A percentile compares a stretch with the other conserved stretches of the same genome.
Conservation (phyloP, 495 filamentous ascomycete genomes). For the Neurospora sp. region DNA sequence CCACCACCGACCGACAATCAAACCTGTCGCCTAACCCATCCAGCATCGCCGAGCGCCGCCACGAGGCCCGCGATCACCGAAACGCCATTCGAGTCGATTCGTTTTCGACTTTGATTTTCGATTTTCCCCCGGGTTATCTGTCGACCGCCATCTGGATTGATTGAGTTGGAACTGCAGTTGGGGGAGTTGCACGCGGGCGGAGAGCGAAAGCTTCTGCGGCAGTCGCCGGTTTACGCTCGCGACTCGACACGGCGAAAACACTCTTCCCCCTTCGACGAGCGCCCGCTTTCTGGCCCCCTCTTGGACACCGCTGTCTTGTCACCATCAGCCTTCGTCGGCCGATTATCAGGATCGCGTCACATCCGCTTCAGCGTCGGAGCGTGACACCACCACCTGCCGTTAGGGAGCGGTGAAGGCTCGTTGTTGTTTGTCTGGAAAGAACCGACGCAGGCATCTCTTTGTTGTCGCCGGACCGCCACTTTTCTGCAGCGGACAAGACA, state of each 20-base stretch:
- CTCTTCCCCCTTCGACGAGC: conserved; percentile 17
- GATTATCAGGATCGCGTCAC: not conserved
- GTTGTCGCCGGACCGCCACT: conserved; percentile 1
- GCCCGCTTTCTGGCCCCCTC: conserved; percentile 13
- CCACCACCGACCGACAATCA: not conserved
- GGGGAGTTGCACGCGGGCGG: not conserved
- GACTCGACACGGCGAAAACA: conserved; percentile 25
- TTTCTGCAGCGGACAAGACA: not conserved
- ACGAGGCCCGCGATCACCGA: conserved; percentile 19
- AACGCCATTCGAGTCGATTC: conserved; percentile 1
- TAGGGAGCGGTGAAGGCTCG: not conserved
- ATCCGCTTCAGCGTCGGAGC: not conserved
- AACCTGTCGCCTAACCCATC: conserved; percentile 6
- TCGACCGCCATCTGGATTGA: conserved; percentile 11
- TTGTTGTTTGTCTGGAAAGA: not conserved
- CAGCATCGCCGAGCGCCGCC: conserved; percentile 19
- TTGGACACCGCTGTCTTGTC: not conserved
- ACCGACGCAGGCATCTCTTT: not conserved
- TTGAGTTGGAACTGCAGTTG: conserved; percentile 8
- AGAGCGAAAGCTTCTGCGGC: conserved; percentile 8
- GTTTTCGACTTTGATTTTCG: not conserved
- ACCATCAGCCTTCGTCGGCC: not conserved
- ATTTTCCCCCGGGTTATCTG: conserved; percentile 1
- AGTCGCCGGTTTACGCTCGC: conserved; percentile 17
- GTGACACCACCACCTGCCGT: not conserved